Evolutionary conservation across 805 yeast genomes (phyloP).

Genomic region (Pichia ethanolica): DNA sequence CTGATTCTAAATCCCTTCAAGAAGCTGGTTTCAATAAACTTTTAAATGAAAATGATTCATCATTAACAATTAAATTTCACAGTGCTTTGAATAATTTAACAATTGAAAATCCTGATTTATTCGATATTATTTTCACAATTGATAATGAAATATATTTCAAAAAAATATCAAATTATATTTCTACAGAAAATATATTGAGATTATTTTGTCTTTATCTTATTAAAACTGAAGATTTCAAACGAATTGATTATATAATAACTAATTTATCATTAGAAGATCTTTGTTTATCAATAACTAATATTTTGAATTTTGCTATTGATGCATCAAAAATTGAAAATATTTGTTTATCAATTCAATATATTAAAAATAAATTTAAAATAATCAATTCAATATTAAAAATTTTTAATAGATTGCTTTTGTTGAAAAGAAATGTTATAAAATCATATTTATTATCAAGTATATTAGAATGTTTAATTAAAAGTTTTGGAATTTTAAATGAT

Average conservation of each 20-base stretch:
- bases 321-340: constrained; percentile 22
- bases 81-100: constrained; percentile 20
- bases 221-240: constrained; percentile 1
- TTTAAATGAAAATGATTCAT: constrained; percentile 4
- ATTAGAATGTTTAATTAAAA: constrained; percentile 18
- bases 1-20: constrained; percentile 17
- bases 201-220: constrained; percentile 16
- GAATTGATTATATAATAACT: constrained; percentile 8
- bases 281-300: constrained; percentile 17
- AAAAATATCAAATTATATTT: constrained; percentile 13
- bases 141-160: constrained; percentile 9
- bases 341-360: constrained; percentile 25
- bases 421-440: constrained; percentile 10
- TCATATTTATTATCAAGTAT: constrained; percentile 16
- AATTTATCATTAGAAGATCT: constrained; percentile 18
- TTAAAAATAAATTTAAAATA: constrained; percentile 20
- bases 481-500: constrained; percentile 17
- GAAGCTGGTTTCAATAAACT: constrained; percentile 15
- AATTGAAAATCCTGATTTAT: constrained; percentile 16
- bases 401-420: constrained; percentile 7
- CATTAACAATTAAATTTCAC: constrained; percentile 17
- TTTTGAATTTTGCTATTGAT: constrained; percentile 19
- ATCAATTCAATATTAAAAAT: constrained; percentile 17
- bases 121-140: constrained; percentile 15
- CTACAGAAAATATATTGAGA: constrained; percentile 25